phyloP scores from a whole-genome alignment of 331 rosid species.

The Acacia pycnantha region DNA sequence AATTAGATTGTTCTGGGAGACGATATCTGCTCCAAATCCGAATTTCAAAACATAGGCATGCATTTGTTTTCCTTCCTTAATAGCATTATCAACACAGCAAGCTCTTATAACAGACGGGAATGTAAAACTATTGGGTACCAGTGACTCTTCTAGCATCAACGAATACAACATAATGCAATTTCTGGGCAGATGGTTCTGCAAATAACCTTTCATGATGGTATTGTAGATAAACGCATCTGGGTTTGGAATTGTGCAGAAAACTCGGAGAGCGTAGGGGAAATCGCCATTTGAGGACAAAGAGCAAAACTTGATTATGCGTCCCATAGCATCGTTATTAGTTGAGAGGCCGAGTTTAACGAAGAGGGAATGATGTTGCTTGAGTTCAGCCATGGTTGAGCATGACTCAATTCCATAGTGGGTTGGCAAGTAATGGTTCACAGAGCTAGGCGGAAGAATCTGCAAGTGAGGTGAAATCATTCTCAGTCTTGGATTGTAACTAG shows the following conservation, averaged over 20 bases:
- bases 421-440: slow-evolving; percentile 26
- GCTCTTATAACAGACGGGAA: slow-evolving; percentile 57
- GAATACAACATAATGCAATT: slow-evolving; percentile 46
- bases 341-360: slow-evolving; percentile 58
- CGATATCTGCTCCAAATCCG: slow-evolving; percentile 44
- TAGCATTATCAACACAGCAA: slow-evolving; percentile 28
- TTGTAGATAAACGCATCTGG: slow-evolving; percentile 71
- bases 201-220: slow-evolving; percentile 51
- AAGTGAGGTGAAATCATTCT: slow-evolving; percentile 8
- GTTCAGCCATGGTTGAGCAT: slow-evolving; percentile 56
- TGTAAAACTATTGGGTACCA: slow-evolving; percentile 51
- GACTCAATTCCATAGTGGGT: slow-evolving; percentile 19
- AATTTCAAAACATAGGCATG: slow-evolving; percentile 64
- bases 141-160: slow-evolving; percentile 44
- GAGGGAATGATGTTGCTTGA: slow-evolving; percentile 59
- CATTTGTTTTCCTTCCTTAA: slow-evolving; percentile 42
- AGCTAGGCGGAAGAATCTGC: slow-evolving; percentile 27
- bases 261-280: slow-evolving; percentile 49
- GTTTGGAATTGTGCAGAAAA: slow-evolving; percentile 45
- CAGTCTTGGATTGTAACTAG: neutral
- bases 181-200: slow-evolving; percentile 20
- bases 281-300: slow-evolving; percentile 45
- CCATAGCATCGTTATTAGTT: slow-evolving; percentile 52
- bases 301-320: slow-evolving; percentile 57
- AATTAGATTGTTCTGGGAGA: slow-evolving; percentile 45